Evolutionary conservation across 2,329 filamentous ascomycete genomes (phyloP).

Genomic region (Botryotinia calthae): DNA sequence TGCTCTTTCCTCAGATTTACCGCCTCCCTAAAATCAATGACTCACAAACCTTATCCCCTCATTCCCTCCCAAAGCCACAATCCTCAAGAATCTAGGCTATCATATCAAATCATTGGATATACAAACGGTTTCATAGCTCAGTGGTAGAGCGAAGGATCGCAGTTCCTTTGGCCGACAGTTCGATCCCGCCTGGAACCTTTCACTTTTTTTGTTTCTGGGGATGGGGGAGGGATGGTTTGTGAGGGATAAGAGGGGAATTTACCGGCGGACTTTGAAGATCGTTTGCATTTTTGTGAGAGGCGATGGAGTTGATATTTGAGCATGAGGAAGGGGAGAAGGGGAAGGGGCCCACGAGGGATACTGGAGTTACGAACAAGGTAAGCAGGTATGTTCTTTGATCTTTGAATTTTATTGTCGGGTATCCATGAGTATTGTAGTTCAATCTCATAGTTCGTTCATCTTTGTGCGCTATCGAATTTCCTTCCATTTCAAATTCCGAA

Average conservation of each 20-base stretch:
- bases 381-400: not conserved
- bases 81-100: too few relatives aligned
- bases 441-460: not conserved
- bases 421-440: not conserved
- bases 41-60: too few relatives aligned
- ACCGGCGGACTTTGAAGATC: too few relatives aligned
- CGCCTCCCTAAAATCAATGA: too few relatives aligned
- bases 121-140: too few relatives aligned
- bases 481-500: not conserved
- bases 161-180: too few relatives aligned
- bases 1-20: too few relatives aligned
- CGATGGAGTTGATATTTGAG: not conserved
- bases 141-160: too few relatives aligned
- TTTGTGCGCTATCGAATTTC: not conserved
- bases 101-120: too few relatives aligned
- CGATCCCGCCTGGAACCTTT: too few relatives aligned
- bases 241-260: not conserved
- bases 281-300: not conserved
- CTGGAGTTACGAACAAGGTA: not conserved
- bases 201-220: not conserved
- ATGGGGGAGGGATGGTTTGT: not conserved
- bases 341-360: not conserved
- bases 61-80: too few relatives aligned
- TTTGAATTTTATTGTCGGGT: not conserved
- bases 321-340: too few relatives aligned